Evolutionary conservation across 129 eudicot species (phyloP).

Genomic region (Ambrosia artemisiifolia): DNA sequence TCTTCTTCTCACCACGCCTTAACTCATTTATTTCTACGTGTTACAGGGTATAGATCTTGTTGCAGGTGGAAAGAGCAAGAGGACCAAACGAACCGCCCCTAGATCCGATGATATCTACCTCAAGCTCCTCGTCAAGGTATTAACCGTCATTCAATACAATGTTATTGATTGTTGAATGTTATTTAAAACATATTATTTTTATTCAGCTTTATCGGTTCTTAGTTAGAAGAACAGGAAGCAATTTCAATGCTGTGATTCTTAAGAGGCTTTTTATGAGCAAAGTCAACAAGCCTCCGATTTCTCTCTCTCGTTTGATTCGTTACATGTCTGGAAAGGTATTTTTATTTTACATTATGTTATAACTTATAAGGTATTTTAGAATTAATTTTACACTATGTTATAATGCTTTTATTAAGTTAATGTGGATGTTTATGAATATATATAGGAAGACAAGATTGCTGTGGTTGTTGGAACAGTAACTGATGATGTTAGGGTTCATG

Average conservation of each 20-base stretch:
- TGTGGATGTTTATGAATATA: not conserved
- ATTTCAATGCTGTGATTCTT: conserved; percentile 77
- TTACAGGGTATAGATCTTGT: conserved; percentile 78
- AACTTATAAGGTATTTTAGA: not conserved
- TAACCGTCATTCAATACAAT: not conserved
- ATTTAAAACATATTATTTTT: not conserved
- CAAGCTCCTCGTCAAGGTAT: conserved; percentile 76
- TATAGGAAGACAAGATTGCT: conserved; percentile 72
- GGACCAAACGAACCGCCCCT: conserved; percentile 81
- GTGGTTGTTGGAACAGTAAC: conserved; percentile 81
- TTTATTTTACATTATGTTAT: not conserved
- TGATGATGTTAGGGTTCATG: conserved; percentile 60
- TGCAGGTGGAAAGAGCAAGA: conserved; percentile 88
- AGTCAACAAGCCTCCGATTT: conserved; percentile 75
- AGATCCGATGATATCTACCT: conserved; percentile 82
- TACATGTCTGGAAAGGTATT: conserved; percentile 76
- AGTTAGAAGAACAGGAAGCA: conserved; percentile 78
- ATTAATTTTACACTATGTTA: no score
- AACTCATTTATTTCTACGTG: not conserved
- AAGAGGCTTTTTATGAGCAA: conserved; percentile 94
- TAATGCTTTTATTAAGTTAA: not conserved
- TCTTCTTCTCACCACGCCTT: not conserved
- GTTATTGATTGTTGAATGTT: not conserved
- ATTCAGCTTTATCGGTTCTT: conserved; percentile 70
- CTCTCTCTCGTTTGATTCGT: conserved; percentile 65